Base-by-base conservation (phyloP, 305 asterid genomes). In the Rubia peregrina region DNA sequence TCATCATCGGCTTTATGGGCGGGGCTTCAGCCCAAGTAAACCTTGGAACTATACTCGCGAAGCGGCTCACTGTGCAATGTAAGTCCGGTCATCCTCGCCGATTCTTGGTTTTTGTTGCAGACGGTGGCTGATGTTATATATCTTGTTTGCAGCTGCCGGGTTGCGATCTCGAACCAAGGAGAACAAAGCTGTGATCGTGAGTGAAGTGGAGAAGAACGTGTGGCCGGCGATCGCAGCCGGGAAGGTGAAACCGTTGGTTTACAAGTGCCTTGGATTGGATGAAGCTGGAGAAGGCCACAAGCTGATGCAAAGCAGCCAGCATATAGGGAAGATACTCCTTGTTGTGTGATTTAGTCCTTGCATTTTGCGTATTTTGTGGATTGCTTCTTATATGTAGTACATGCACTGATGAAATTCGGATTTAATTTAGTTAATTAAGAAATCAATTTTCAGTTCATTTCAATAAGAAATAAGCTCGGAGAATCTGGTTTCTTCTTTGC, bases 221-320 rank as follows among this genome's bases (percentile, higher is more conserved):
- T 91, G 98, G 98, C 98, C 99, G 4, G 96, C 90, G 68, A 84
- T 94, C 14, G 88, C 85, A 16, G 83, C 86, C 4, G 99, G 98
- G 17, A 83, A 89, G 78, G 75, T 91, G 68, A 94, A 87, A 80
- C 93, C 98, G 9, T 73, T 94, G 21, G 86, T 94, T 72, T 86
- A 87, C 79, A 82, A 86, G 81, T 59, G 66, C 60, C 75, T 91
- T 67, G 89, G 92, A 1, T 72, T 91, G 41, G 88, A 74, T 67
- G 90, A 89, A 71, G 97, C 87, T 75, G 90, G 81, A 3, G 98
- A 86, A 75, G 98, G 85, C 74, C 99, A 91, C 81, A 76, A 65
- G 68, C 77, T 94, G 61, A 84, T 94, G 87, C 96, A 94, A 82
- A 87, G 89, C 90, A 87, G 99, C 90, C 77, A 83, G 73, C 92